phyloP scores from a whole-genome alignment of 1,139 yeast genomes.

The Suhomyces choctaworum region DNA sequence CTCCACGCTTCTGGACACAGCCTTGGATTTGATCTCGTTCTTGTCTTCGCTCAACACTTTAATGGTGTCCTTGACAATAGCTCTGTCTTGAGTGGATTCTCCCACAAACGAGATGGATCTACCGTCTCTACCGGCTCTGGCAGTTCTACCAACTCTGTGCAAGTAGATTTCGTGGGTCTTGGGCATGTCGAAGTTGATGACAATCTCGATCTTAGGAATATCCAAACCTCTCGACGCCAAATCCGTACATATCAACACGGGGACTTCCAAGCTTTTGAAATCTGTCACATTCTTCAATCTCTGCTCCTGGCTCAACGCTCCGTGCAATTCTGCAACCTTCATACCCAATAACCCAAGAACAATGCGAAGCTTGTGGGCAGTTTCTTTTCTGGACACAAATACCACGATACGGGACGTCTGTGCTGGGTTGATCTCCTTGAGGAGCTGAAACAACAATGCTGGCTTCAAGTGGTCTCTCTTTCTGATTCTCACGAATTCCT shows the following conservation, averaged over 20 bases:
- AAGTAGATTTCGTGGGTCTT: conserved; percentile 84
- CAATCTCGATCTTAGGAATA: conserved; percentile 95
- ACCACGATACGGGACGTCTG: conserved; percentile 77
- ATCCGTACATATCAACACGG: conserved; percentile 92
- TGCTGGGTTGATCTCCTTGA: conserved; percentile 62
- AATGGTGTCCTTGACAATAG: conserved; percentile 85
- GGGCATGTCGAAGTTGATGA: conserved; percentile 95
- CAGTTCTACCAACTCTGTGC: conserved; percentile 99
- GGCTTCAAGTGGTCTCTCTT: conserved; percentile 84
- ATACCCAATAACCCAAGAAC: conserved; percentile 84
- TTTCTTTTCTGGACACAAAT: conserved; percentile 86
- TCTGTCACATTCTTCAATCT: conserved; percentile 81
- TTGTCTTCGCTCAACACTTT: conserved; percentile 49
- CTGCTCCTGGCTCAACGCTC: conserved; percentile 92
- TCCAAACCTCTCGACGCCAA: conserved; percentile 98
- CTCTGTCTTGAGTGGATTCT: conserved; percentile 79
- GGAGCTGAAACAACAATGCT: conserved; percentile 70
- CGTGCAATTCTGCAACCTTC: conserved; percentile 90
- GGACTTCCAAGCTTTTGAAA: conserved; percentile 79
- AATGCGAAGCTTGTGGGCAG: conserved; percentile 83
- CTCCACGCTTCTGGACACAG: conserved; percentile 80
- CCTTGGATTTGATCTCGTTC: conserved; percentile 45
- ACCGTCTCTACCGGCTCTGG: conserved; percentile 98
- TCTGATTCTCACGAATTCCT: conserved; percentile 92
- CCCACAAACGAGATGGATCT: conserved; percentile 91